These are phyloP conservation scores for Albophoma yamanashiensis DNA, from an alignment of 2,329 filamentous ascomycete species.

Conservation along the genomic window DNA sequence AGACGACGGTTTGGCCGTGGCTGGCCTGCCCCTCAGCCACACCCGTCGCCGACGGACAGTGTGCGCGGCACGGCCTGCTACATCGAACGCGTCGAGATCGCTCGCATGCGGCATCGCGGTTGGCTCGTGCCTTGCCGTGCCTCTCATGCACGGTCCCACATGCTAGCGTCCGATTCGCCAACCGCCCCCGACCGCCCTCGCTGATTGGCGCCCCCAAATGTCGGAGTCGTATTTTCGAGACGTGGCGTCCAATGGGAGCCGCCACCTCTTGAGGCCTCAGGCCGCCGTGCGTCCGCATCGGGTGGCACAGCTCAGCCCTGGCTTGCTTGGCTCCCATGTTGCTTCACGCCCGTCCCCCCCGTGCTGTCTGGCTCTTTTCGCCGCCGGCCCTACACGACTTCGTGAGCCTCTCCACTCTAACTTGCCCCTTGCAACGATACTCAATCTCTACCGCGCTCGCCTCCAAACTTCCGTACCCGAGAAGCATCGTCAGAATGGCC, in stretches of 20 bases:
- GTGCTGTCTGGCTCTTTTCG: constrained; percentile 8
- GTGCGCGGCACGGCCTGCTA: background rate
- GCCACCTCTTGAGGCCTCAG: constrained; percentile 4
- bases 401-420: constrained; percentile 1
- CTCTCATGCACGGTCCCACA: background rate
- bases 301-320: background rate
- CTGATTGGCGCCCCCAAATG: constrained; percentile 3
- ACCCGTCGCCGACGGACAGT: background rate
- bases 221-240: background rate
- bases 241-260: constrained; percentile 7
- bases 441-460: constrained; percentile 5
- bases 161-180: background rate
- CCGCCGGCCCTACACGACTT: constrained; percentile 2
- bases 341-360: too few species aligned
- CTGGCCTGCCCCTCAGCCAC: background rate
- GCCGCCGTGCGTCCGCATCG: constrained; percentile 3
- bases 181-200: accelerated
- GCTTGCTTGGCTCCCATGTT: constrained; percentile 2
- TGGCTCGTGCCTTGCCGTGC: background rate
- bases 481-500: constrained; percentile 9
- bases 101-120: background rate
- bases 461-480: constrained; percentile 2
- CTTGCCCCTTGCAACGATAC: constrained; percentile 4
- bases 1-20: background rate
- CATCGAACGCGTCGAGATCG: background rate